These are phyloP conservation scores for Quercus tomentella DNA, from an alignment of 331 rosid genomes.

Conservation along the genomic window DNA sequence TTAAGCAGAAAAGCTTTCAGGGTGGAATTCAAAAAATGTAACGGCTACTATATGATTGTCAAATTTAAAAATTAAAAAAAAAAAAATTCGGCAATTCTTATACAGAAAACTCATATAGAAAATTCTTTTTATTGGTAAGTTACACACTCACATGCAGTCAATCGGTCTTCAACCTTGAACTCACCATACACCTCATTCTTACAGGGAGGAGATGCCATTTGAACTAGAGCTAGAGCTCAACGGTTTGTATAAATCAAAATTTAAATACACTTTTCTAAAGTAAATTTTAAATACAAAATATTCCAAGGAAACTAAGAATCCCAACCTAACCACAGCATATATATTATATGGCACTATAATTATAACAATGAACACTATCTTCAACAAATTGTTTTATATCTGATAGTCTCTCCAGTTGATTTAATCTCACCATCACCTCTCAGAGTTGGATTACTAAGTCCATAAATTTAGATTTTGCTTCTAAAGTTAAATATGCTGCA, in stretches of 20 bases:
- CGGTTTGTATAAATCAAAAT: background rate
- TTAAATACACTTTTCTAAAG: background rate
- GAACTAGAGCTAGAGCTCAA: background rate
- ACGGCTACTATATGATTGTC: conserved; percentile 1
- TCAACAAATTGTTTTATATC: background rate
- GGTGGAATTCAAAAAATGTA: background rate
- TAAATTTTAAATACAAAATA: background rate
- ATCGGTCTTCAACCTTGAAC: background rate
- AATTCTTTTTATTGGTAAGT: background rate
- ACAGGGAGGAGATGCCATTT: background rate
- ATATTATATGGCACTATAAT: background rate
- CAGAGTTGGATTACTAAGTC: too few species aligned
- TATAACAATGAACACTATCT: background rate
- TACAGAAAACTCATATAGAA: background rate
- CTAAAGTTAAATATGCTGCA: too few species aligned
- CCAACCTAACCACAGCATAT: background rate
- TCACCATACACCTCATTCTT: background rate
- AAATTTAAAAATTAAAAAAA: background rate
- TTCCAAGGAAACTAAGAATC: background rate
- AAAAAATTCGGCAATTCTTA: background rate
- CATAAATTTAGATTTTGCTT: too few species aligned
- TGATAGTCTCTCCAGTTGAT: too few species aligned
- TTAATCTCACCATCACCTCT: too few species aligned
- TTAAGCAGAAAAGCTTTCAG: background rate
- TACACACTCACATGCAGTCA: background rate